Evolutionary conservation across 2,329 filamentous ascomycete genomes (phyloP).

Genomic region (Alternaria viburni): DNA sequence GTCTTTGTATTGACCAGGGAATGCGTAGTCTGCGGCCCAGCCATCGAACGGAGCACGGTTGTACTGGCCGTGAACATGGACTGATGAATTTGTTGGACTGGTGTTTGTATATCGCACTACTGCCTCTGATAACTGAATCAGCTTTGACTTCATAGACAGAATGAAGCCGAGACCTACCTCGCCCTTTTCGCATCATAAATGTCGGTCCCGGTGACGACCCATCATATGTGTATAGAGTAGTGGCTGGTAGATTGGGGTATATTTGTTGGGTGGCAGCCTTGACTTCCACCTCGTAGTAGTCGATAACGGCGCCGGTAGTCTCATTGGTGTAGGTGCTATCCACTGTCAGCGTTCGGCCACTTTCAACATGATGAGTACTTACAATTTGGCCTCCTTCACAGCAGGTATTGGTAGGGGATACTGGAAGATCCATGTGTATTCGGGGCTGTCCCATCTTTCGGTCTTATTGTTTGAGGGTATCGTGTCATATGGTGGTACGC

Average conservation of each 20-base stretch:
- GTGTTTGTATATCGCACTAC: constrained; percentile 63
- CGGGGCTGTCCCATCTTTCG: constrained; percentile 41
- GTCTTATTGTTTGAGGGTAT: constrained; percentile 5
- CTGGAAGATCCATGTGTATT: constrained; percentile 49
- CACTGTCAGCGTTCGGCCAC: constrained; percentile 20
- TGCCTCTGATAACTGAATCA: constrained; percentile 48
- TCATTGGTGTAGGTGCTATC: constrained; percentile 44
- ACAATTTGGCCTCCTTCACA: constrained; percentile 52
- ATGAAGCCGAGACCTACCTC: constrained; percentile 24
- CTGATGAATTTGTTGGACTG: constrained; percentile 51
- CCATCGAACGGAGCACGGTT: constrained; percentile 57
- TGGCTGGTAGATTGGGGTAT: constrained; percentile 51
- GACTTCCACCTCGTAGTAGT: constrained; percentile 57
- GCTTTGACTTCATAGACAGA: background rate
- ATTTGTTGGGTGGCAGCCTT: constrained; percentile 50
- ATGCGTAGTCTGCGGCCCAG: constrained; percentile 62
- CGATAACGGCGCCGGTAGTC: constrained; percentile 47
- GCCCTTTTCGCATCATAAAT: constrained; percentile 56
- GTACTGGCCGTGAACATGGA: constrained; percentile 64
- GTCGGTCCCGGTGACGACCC: constrained; percentile 63
- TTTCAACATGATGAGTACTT: constrained; percentile 16
- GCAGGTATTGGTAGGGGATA: constrained; percentile 56
- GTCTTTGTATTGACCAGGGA: constrained; percentile 63
- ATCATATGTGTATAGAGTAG: constrained; percentile 59
- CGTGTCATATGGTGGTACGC: constrained; percentile 5